Percentiles rank a stretch among this genome's conserved stretches.
These are phyloP conservation scores for Candida tallmaniae DNA, from an alignment of 805 yeast genomes.

Conservation along the genomic window DNA sequence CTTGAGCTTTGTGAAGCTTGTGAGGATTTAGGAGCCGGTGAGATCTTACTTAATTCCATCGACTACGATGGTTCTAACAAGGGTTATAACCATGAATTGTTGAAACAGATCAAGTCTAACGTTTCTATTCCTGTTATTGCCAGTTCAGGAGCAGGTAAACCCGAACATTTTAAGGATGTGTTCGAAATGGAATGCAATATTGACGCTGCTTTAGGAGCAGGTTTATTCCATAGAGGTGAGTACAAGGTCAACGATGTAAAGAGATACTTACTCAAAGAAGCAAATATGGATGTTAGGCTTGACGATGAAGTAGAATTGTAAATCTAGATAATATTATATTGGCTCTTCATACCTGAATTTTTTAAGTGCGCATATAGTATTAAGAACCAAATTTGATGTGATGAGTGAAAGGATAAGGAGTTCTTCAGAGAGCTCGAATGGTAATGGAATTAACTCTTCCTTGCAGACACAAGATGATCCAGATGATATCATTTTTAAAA, in stretches of 20 bases:
- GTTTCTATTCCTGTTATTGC: slow-evolving; percentile 94
- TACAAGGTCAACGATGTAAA: slow-evolving; percentile 85
- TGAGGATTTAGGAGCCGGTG: slow-evolving; percentile 95
- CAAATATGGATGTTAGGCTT: slow-evolving; percentile 66
- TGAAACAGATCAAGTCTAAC: slow-evolving; percentile 68
- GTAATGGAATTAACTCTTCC: no score
- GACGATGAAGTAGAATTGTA: slow-evolving; percentile 27
- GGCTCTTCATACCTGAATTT: no score
- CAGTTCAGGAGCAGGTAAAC: slow-evolving; percentile 95
- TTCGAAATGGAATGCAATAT: slow-evolving; percentile 68
- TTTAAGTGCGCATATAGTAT: no score
- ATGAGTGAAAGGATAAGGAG: no score
- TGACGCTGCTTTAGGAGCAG: slow-evolving; percentile 98
- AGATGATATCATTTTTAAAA: no score
- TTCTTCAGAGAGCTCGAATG: no score
- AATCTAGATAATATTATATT: no score
- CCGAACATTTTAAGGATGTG: slow-evolving; percentile 85
- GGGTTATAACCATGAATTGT: slow-evolving; percentile 86
- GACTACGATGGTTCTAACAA: slow-evolving; percentile 96
- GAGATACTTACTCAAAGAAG: slow-evolving; percentile 50
- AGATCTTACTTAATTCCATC: slow-evolving; percentile 85
- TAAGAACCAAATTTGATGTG: no score
- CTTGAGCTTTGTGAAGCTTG: slow-evolving; percentile 83
- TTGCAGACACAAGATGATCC: no score
- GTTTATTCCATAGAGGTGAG: slow-evolving; percentile 95